Evolutionary conservation across 2,329 filamentous ascomycete species (phyloP), one percentile per base, ranked within the genome.

Genomic region (Fusarium haematococcum): DNA sequence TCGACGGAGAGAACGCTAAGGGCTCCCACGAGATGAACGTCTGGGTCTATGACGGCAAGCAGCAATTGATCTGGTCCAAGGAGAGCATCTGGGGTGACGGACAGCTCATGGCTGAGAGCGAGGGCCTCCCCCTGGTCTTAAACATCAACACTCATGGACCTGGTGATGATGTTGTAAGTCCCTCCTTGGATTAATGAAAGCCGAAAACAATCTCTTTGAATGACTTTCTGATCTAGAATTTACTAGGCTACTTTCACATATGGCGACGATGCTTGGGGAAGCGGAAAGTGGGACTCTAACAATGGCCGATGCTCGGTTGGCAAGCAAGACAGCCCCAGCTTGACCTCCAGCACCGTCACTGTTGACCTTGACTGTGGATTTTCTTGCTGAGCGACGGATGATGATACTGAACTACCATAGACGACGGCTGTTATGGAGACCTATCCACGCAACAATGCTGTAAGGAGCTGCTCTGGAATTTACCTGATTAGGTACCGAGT

Each of bases 251-350:
- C 54, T 8, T 58, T 63, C 33, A 41, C 60, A 8, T 63, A 63
- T n/a, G 60, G 60, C 11, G 60, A 63, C 4, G 60, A 63, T 39
- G 60, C 60, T 13, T 63, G 60, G 60, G 60, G 32, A 39, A 63
- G 60, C 25, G 60, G 60, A 25, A 56, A 56, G 23, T 63, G 60
- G 60, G 60, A 56, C 4, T 37, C 32, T 8, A 56, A 63, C 60
- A 63, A 63, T 25, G 60, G 45, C 20, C 45, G 60, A 33, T 63
- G 60, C 32, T 63, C 60, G 1, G 60, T 63, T 23, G 60, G 45
- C 43, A 63, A 63, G 60, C 45, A 63, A 32, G 33, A 63, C 7
- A 56, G 60, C 18, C 45, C 45, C 1, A 37, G 43, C 8, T 16
- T 37, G 25, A 63, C 60, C 3, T 63, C 60, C n/a, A 58, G 32